A percentile compares a stretch with the other conserved stretches of the same genome.
These are phyloP conservation scores for Capsella bursapastoris DNA, from an alignment of 345 rosid species.

Conservation along the genomic window DNA sequence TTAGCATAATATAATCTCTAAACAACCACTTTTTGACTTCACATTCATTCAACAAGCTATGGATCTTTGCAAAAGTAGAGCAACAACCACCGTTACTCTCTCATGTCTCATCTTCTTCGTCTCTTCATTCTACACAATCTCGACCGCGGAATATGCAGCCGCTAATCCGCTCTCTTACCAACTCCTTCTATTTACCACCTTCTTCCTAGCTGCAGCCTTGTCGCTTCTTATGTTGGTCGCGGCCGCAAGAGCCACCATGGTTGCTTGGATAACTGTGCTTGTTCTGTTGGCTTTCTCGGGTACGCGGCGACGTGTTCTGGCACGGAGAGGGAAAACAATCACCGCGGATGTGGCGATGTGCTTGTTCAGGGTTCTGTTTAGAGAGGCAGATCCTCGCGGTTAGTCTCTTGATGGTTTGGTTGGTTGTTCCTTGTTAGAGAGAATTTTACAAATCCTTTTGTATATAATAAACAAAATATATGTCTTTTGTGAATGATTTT, in stretches of 20 bases:
- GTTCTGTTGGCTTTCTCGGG: slow-evolving; percentile 45
- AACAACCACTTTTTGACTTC: slow-evolving; percentile 4
- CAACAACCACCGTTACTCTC: slow-evolving; percentile 35
- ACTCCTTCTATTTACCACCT: neutral
- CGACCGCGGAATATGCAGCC: slow-evolving; percentile 16
- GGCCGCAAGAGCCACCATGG: slow-evolving; percentile 47
- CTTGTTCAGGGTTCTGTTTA: slow-evolving; percentile 33
- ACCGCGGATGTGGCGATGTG: slow-evolving; percentile 38
- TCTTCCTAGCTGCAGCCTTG: slow-evolving; percentile 19
- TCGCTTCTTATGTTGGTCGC: slow-evolving; percentile 37
- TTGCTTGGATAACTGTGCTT: slow-evolving; percentile 46
- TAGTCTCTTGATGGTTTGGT: slow-evolving; percentile 28
- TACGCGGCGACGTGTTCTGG: slow-evolving; percentile 45
- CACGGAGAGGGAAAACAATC: slow-evolving; percentile 33
- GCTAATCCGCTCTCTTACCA: slow-evolving; percentile 1
- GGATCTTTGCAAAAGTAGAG: slow-evolving; percentile 38
- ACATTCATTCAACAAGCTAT: slow-evolving; percentile 31
- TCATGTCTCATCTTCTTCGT: slow-evolving; percentile 38
- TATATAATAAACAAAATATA: neutral
- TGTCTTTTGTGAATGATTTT: neutral
- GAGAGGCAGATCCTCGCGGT: slow-evolving; percentile 36
- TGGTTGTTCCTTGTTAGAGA: slow-evolving; percentile 14
- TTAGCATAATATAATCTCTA: neutral
- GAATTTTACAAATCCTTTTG: neutral
- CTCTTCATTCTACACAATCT: slow-evolving; percentile 34